Percentiles rank a stretch among this genome's conserved stretches.
Conservation (phyloP, 2,329 filamentous ascomycete species). For the Nemania sp. region DNA sequence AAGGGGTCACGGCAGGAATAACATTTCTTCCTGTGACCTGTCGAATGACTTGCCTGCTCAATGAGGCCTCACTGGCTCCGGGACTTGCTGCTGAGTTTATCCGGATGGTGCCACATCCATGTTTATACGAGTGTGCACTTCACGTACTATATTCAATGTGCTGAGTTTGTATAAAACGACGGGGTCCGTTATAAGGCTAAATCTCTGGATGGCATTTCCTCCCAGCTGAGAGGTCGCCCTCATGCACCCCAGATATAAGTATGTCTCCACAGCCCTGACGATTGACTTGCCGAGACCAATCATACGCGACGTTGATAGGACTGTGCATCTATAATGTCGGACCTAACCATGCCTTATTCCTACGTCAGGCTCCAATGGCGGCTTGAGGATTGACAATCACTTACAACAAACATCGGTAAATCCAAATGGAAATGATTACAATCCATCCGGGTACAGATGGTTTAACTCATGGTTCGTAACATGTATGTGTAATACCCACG, state of each 20-base stretch:
- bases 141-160: conserved; percentile 10
- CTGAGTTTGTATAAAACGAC: conserved; percentile 9
- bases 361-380: conserved; percentile 8
- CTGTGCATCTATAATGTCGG: not conserved
- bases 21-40: conserved; percentile 20
- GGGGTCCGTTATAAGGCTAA: conserved; percentile 32
- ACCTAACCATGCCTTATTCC: not conserved
- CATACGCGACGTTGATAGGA: not conserved
- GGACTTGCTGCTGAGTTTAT: conserved; percentile 16
- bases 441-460: too few species aligned
- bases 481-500: too few species aligned
- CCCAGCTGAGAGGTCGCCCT: conserved; percentile 22
- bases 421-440: not conserved
- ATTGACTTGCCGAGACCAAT: conserved; percentile 19
- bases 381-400: not conserved
- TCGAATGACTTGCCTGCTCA: too few species aligned
- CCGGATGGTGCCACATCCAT: conserved; percentile 16
- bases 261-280: conserved; percentile 10
- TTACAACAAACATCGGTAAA: conserved; percentile 8
- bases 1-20: conserved; percentile 20
- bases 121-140: conserved; percentile 3
- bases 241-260: conserved; percentile 32
- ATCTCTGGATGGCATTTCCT: conserved; percentile 29
- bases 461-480: too few species aligned
- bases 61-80: conserved; percentile 10